phyloP scores from a whole-genome alignment of 106 monocot species.

The Apostasia ramifera region DNA sequence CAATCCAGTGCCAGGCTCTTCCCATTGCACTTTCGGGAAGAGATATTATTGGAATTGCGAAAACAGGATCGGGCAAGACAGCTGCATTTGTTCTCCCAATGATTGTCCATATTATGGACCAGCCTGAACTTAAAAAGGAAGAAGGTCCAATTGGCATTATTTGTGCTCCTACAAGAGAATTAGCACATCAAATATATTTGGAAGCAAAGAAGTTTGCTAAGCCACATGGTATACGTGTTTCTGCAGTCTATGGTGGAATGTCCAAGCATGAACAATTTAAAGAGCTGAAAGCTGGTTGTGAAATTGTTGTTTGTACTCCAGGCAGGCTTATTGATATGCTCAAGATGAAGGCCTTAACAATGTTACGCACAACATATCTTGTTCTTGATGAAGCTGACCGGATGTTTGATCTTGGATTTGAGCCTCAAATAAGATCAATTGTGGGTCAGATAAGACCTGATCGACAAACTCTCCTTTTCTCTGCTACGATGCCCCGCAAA shows the following conservation, averaged over 20 bases:
- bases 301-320: constrained; percentile 92
- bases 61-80: constrained; percentile 98
- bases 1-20: constrained; percentile 95
- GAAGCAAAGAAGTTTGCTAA: constrained; percentile 97
- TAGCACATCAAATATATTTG: constrained; percentile 93
- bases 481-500: constrained; percentile 92
- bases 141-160: constrained; percentile 94
- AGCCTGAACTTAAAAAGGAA: constrained; percentile 86
- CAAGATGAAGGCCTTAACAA: constrained; percentile 83
- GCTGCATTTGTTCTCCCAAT: constrained; percentile 95
- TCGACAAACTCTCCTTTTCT: constrained; percentile 87
- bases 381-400: constrained; percentile 98
- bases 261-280: constrained; percentile 92
- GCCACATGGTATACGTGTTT: constrained; percentile 66
- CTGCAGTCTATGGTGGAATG: constrained; percentile 93
- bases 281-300: constrained; percentile 96
- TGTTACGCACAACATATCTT: constrained; percentile 74
- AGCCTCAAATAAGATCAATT: constrained; percentile 88
- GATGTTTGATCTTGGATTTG: constrained; percentile 99
- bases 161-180: constrained; percentile 95
- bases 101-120: constrained; percentile 98
- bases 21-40: constrained; percentile 88
- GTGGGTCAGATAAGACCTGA: constrained; percentile 96
- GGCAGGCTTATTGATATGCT: constrained; percentile 94
- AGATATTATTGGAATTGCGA: constrained; percentile 99